Evolutionary conservation across 164 flowering plant genomes (phyloP).

Genomic region (Aristolochia californica): DNA sequence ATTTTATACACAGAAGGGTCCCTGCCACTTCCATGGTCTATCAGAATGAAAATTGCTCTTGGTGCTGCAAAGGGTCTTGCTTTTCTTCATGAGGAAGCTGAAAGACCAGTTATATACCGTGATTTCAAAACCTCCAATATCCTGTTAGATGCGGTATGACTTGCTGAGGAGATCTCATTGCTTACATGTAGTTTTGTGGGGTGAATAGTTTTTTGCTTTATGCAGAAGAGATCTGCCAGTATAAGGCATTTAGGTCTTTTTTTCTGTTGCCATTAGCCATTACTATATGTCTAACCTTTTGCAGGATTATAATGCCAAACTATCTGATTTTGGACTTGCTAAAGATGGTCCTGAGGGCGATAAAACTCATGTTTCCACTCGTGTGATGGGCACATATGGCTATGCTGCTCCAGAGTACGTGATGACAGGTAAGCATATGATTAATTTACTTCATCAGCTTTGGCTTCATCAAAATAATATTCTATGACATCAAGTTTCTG

Average conservation of each 20-base stretch:
- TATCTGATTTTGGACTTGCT: constrained; percentile 79
- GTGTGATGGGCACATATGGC: constrained; percentile 85
- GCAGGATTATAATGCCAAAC: constrained; percentile 77
- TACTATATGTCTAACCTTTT: constrained; percentile 4
- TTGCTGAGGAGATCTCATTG: background rate
- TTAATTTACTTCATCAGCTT: background rate
- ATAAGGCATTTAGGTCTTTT: background rate
- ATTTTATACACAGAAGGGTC: constrained; percentile 25
- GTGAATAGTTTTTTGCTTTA: too few relatives aligned
- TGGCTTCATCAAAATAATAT: too few relatives aligned
- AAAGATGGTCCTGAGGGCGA: constrained; percentile 88
- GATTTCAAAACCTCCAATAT: constrained; percentile 38
- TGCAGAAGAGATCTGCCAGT: background rate
- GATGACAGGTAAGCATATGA: constrained; percentile 49
- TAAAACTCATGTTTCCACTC: constrained; percentile 76
- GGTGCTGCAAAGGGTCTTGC: constrained; percentile 40
- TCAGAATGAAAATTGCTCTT: constrained; percentile 35
- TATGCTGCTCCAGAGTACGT: constrained; percentile 86
- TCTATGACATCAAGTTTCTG: too few relatives aligned
- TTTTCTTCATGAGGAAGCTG: constrained; percentile 39
- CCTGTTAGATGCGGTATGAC: constrained; percentile 37
- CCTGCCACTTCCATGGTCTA: constrained; percentile 36
- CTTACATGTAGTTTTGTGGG: too few relatives aligned
- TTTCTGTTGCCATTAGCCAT: background rate
- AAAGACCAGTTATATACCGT: constrained; percentile 35